phyloP scores from a whole-genome alignment of 768 basidiomycete genomes.

The Leccinum obscurum region DNA sequence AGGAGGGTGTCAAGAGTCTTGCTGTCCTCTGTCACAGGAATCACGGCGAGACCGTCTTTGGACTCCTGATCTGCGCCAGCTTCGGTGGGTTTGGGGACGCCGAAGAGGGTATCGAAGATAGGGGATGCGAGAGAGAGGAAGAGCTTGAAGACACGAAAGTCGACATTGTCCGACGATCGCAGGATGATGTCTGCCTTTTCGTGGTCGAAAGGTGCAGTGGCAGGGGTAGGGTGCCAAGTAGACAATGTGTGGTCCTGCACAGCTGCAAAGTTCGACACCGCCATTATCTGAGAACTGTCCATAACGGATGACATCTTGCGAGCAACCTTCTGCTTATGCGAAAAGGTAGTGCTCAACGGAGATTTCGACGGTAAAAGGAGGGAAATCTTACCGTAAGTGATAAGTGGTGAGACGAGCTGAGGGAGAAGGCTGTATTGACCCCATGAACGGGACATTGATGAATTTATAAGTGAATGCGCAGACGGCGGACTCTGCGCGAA shows the following conservation, averaged over 20 bases:
- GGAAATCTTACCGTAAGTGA: neutral
- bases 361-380: neutral
- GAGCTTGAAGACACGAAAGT: too few relatives aligned
- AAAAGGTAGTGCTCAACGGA: neutral
- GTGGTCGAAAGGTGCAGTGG: neutral
- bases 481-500: neutral
- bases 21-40: neutral
- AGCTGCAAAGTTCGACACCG: too few relatives aligned
- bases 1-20: slow-evolving; percentile 9
- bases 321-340: neutral
- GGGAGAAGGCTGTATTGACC: neutral
- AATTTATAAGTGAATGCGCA: neutral
- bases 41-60: neutral
- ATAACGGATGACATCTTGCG: neutral
- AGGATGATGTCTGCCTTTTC: neutral
- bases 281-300: neutral
- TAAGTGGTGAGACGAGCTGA: neutral
- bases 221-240: neutral
- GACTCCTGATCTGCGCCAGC: neutral
- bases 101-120: neutral
- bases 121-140: neutral
- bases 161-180: neutral
- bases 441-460: neutral
- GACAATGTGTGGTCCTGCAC: neutral
- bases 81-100: neutral